A percentile compares a stretch with the other conserved stretches of the same genome.
Evolutionary conservation across 352 stramenopile species (phyloP).

Genomic region (Phytophthora citrophthora): DNA sequence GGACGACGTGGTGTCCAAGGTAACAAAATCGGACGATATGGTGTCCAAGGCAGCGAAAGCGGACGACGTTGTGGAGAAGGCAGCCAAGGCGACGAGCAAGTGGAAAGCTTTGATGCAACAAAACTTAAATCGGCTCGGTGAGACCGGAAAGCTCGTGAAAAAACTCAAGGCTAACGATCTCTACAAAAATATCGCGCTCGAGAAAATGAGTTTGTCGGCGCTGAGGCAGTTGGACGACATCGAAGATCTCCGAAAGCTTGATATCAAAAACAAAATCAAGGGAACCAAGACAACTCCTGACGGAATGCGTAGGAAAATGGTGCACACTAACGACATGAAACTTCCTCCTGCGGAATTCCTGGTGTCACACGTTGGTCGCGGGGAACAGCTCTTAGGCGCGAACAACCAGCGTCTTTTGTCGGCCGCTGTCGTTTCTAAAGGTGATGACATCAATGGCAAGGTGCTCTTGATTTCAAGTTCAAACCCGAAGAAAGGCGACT

Average conservation of each 20-base stretch:
- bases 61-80: neutral
- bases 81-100: neutral
- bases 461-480: constrained; percentile 29
- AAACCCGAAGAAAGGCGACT: constrained; percentile 17
- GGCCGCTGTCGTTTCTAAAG: neutral
- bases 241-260: neutral
- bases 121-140: neutral
- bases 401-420: neutral
- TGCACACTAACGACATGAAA: neutral
- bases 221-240: neutral
- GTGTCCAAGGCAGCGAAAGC: neutral
- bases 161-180: neutral
- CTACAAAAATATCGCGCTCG: neutral
- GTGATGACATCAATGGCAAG: neutral
- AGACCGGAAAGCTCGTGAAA: neutral
- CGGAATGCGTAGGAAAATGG: neutral
- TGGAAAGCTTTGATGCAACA: neutral
- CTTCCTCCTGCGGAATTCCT: neutral
- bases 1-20: neutral
- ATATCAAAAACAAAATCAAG: neutral
- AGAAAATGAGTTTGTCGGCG: neutral
- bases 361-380: neutral
- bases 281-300: neutral
- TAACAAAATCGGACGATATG: neutral
- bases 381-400: neutral